phyloP scores from a whole-genome alignment of 768 basidiomycete species.

The Mycena albidolilacea region DNA sequence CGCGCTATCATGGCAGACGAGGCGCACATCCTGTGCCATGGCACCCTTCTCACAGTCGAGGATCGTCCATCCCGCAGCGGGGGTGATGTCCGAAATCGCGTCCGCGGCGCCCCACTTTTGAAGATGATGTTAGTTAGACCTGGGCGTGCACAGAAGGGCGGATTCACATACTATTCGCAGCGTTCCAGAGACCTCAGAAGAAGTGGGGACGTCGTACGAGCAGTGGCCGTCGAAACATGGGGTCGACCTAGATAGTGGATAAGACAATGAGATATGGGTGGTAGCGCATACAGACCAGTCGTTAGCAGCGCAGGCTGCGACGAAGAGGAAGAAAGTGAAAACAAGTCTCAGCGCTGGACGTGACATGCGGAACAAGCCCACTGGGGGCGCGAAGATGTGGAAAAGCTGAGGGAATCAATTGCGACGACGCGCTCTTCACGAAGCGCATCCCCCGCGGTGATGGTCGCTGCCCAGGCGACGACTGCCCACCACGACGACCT shows the following conservation, averaged over 20 bases:
- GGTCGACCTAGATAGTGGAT: conserved; percentile 38
- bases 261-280: conserved; percentile 38
- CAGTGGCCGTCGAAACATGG: conserved; percentile 46
- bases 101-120: conserved; percentile 53
- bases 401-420: not conserved
- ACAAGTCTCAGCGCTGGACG: conserved; percentile 8
- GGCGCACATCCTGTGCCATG: conserved; percentile 61
- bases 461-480: conserved; percentile 22
- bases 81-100: conserved; percentile 60
- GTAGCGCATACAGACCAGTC: conserved; percentile 58
- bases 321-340: conserved; percentile 34
- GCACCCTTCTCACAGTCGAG: conserved; percentile 59
- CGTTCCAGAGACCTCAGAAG: conserved; percentile 50
- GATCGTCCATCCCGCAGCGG: conserved; percentile 69
- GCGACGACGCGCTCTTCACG: not conserved
- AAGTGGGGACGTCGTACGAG: conserved; percentile 37
- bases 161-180: conserved; percentile 54
- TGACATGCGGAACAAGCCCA: conserved; percentile 26
- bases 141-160: not conserved
- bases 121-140: not conserved
- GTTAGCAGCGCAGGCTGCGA: conserved; percentile 50
- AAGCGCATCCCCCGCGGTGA: not conserved
- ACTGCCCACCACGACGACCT: not conserved
- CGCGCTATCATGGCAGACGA: conserved; percentile 55
- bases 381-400: conserved; percentile 17